These are phyloP conservation scores for Pouteria glomerata DNA, from an alignment of 148 eudicot species.

Conservation along the genomic window DNA sequence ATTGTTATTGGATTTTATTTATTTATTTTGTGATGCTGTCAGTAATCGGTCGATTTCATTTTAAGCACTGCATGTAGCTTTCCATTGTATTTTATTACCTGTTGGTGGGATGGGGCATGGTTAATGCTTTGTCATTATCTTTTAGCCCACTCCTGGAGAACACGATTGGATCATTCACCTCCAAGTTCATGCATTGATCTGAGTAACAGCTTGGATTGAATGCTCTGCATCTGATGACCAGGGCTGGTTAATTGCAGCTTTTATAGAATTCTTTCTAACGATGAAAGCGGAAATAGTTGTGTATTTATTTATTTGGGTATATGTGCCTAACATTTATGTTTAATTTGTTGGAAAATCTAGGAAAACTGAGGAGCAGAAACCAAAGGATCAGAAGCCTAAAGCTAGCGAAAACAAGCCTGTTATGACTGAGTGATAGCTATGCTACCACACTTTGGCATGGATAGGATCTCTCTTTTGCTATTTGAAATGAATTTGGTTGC, in stretches of 20 bases:
- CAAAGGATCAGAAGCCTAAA: conserved; percentile 80
- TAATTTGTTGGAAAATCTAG: conserved; percentile 30
- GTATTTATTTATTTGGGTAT: not conserved
- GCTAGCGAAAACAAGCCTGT: conserved; percentile 95
- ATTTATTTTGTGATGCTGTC: too few relatives aligned
- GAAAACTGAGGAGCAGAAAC: conserved; percentile 91
- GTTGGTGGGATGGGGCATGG: not conserved
- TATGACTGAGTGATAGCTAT: conserved; percentile 59
- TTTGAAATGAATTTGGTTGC: not conserved
- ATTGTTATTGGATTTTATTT: too few relatives aligned
- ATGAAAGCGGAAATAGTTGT: not conserved
- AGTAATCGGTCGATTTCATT: not conserved
- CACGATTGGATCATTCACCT: not conserved
- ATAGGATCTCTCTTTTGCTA: not conserved
- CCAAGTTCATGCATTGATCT: not conserved
- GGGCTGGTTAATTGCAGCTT: not conserved
- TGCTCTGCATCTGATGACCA: not conserved
- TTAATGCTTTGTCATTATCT: not conserved
- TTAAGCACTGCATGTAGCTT: not conserved
- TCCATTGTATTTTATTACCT: not conserved
- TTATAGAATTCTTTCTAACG: not conserved
- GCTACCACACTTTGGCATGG: not conserved
- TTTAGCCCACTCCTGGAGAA: not conserved
- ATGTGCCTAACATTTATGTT: not conserved
- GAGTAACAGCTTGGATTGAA: not conserved